Evolutionary conservation across 2,329 filamentous ascomycete genomes (phyloP).

Genomic region (Fusarium nelsonii): DNA sequence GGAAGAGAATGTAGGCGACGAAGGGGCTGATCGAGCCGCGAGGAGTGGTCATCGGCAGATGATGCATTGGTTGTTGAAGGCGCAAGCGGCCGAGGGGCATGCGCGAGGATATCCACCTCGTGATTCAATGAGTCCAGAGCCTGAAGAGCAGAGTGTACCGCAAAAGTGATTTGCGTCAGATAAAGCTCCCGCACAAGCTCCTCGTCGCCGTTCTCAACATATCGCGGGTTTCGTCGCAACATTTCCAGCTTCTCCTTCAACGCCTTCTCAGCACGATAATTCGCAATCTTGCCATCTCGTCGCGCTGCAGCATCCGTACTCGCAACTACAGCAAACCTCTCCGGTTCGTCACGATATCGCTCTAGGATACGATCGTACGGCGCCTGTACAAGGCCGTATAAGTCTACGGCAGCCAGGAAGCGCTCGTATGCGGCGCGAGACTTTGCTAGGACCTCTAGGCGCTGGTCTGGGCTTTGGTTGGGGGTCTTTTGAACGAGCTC

Average conservation of each 20-base stretch:
- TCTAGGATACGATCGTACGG: constrained; percentile 77
- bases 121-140: constrained; percentile 87
- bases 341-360: constrained; percentile 77
- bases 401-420: constrained; percentile 81
- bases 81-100: constrained; percentile 71
- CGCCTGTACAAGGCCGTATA: constrained; percentile 77
- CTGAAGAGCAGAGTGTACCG: constrained; percentile 84
- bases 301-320: constrained; percentile 72
- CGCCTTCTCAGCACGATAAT: constrained; percentile 87
- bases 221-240: constrained; percentile 59
- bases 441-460: constrained; percentile 71
- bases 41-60: constrained; percentile 65
- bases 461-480: constrained; percentile 63
- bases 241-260: constrained; percentile 83
- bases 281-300: constrained; percentile 85
- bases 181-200: constrained; percentile 84
- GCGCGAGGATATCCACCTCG: constrained; percentile 84
- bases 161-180: constrained; percentile 79
- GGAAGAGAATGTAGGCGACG: constrained; percentile 62
- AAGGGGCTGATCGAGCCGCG: constrained; percentile 77
- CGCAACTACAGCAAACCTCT: constrained; percentile 78
- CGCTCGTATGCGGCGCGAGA: constrained; percentile 80
- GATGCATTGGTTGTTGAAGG: constrained; percentile 61
- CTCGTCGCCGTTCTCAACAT: constrained; percentile 79
- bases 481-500: constrained; percentile 80